Evolutionary conservation across 192 early-diverging fungal species (phyloP).

Genomic region (Fimicolochytrium jonesii): DNA sequence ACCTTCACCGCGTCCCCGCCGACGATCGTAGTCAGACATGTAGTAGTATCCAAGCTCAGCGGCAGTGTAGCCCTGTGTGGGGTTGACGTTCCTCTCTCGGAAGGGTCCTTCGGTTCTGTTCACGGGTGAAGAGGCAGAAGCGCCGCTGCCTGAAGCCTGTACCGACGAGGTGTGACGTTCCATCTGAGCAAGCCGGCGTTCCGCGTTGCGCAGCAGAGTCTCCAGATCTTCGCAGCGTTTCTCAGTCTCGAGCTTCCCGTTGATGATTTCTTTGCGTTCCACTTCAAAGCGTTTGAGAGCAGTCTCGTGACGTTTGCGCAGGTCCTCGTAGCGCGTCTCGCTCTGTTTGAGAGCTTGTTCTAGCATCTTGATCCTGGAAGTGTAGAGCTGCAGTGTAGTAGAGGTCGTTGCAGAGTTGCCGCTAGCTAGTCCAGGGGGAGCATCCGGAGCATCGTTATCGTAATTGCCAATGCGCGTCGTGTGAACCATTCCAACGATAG

Average conservation of each 20-base stretch:
- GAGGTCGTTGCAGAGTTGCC: slow-evolving; percentile 9
- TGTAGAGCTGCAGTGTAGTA: slow-evolving; percentile 12
- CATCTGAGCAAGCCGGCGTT: background rate
- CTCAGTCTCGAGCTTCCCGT: slow-evolving; percentile 20
- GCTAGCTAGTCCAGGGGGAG: no score
- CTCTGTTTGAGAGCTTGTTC: slow-evolving; percentile 25
- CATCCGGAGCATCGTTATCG: no score
- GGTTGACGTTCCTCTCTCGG: no score
- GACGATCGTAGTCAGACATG: no score
- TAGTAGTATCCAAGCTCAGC: no score
- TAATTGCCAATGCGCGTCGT: no score
- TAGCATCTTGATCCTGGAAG: slow-evolving; percentile 15
- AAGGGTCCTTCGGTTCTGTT: no score
- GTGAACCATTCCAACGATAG: no score
- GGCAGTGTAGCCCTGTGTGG: no score
- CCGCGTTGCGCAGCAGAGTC: background rate
- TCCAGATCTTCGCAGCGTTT: slow-evolving; percentile 17
- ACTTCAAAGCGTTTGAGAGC: background rate
- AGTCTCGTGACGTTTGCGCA: slow-evolving; percentile 11
- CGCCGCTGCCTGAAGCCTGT: no score
- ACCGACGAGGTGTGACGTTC: background rate
- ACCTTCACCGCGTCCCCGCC: no score
- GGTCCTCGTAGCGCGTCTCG: slow-evolving; percentile 18
- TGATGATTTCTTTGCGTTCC: slow-evolving; percentile 20
- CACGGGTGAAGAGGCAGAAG: no score